Conservation (phyloP, 441 rosid genomes). For the Breynia disticha region DNA sequence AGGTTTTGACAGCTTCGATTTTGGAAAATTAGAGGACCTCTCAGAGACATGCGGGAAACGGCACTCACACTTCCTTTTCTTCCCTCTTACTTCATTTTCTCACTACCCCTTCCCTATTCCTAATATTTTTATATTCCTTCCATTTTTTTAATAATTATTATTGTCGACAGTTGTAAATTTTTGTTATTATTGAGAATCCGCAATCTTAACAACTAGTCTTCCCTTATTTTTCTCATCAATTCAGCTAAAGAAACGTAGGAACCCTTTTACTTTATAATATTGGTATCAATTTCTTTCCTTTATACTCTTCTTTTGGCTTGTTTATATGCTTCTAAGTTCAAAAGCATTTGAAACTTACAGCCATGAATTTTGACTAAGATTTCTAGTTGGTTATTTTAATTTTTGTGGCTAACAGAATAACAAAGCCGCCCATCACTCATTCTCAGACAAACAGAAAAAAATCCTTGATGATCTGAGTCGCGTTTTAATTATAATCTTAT, state of each 20-base stretch:
- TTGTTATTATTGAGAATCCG: too few species aligned
- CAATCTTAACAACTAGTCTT: too few species aligned
- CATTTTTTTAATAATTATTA: too few species aligned
- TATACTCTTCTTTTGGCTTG: conserved; percentile 9
- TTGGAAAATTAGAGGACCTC: not conserved
- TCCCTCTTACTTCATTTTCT: not conserved
- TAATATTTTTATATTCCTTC: not conserved
- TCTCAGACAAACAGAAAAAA: conserved; percentile 9
- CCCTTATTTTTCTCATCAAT: too few species aligned
- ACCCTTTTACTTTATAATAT: too few species aligned
- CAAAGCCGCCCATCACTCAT: conserved; percentile 11
- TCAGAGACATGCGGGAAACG: conserved; percentile 10
- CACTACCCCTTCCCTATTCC: too few species aligned
- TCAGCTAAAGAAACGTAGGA: too few species aligned
- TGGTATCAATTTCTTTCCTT: conserved; percentile 5
- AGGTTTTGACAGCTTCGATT: conserved; percentile 24
- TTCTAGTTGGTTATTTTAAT: not conserved
- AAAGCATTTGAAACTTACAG: not conserved
- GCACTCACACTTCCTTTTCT: not conserved
- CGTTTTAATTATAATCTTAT: not conserved
- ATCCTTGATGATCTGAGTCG: conserved; percentile 6
- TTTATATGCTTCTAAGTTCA: too few species aligned
- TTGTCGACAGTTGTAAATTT: too few species aligned
- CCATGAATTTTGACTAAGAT: conserved; percentile 11
- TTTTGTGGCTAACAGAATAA: conserved; percentile 3